Base-by-base conservation (phyloP, 2,329 filamentous ascomycete species). In the Aureobasidium zeae region DNA sequence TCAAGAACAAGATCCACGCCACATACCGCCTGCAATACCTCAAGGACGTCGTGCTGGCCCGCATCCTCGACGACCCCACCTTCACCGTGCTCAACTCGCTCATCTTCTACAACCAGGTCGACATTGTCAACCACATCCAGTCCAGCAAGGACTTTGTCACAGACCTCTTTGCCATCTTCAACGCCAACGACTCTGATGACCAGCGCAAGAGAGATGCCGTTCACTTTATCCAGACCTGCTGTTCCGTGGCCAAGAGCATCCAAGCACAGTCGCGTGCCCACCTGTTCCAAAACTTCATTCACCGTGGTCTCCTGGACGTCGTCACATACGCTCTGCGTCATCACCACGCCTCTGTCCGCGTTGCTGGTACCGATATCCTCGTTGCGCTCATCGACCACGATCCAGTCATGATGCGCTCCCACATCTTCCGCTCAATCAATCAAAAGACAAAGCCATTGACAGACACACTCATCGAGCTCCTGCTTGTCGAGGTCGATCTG, bases 91-190 rank as follows among this genome's bases (percentile, higher is more conserved):
- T 98, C 51, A 98, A 96, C 65, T 94, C 87, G 38, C 75, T 96
- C 54, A 98, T 98, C 53, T 98, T 95, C 69, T 98, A 94, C 72
- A 91, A 96, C 66, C 91, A 98, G 67, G 88, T 96, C 55, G 91
- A 96, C 58, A 95, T 98, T 58, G 83, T 98, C 37, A 85, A 89
- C 57, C 86, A 96, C 63, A 72, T 98, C n/a, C 88, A 95, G 62
- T 73, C 72, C 19, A 94, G 94, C 55, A 70, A 70, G 1, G 65
- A 67, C 2, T 95, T 94, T 56, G 68, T 96, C 20, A 80, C 79
- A 52, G 86, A 95, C 49, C 73, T 96, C 3, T 98, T 96, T 60
- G 74, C 76, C 43, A 86, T 96, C 49, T 95, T 96, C 57, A 76
- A 73, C 15, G 68, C 77, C 0, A 70, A 78, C 17, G 76, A 79